A percentile compares a stretch with the other conserved stretches of the same genome.
These are phyloP conservation scores for Chaetomium sp. DNA, from an alignment of 2,329 filamentous ascomycete species.

Conservation along the genomic window DNA sequence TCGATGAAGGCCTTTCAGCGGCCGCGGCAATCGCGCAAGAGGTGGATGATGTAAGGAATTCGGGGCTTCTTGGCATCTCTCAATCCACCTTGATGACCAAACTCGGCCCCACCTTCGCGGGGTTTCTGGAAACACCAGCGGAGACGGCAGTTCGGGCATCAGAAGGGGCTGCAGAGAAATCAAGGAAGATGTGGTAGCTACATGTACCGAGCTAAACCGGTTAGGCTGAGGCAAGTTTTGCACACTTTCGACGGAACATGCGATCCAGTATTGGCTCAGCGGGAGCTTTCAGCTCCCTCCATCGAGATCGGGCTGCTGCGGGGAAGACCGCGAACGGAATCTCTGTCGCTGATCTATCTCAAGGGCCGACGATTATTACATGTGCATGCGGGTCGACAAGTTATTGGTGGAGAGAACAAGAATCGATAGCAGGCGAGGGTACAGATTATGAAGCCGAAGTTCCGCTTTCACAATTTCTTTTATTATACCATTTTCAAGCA, in stretches of 20 bases:
- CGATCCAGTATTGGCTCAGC: not conserved
- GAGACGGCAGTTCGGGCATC: not conserved
- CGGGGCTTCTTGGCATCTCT: slow-evolving; percentile 20
- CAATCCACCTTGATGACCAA: slow-evolving; percentile 21
- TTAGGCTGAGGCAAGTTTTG: too few species aligned
- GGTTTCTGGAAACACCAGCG: not conserved
- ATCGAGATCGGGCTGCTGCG: not conserved
- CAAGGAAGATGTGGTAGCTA: too few species aligned
- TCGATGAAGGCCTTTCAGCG: slow-evolving; percentile 4
- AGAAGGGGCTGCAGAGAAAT: not conserved
- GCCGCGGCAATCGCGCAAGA: slow-evolving; percentile 4
- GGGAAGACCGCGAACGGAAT: not conserved
- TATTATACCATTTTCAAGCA: too few species aligned
- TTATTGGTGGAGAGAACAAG: not conserved
- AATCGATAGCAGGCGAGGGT: too few species aligned
- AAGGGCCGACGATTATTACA: not conserved
- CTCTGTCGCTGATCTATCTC: not conserved
- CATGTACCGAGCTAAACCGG: too few species aligned
- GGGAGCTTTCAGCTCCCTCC: not conserved
- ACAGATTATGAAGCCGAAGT: too few species aligned
- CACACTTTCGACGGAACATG: not conserved
- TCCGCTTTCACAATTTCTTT: too few species aligned
- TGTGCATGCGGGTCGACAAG: not conserved
- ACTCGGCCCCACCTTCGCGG: slow-evolving; percentile 1
- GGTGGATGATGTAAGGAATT: slow-evolving; percentile 31